Base-by-base conservation (phyloP, 2,329 filamentous ascomycete genomes). In the Cephalotrichum gorgonifer region DNA sequence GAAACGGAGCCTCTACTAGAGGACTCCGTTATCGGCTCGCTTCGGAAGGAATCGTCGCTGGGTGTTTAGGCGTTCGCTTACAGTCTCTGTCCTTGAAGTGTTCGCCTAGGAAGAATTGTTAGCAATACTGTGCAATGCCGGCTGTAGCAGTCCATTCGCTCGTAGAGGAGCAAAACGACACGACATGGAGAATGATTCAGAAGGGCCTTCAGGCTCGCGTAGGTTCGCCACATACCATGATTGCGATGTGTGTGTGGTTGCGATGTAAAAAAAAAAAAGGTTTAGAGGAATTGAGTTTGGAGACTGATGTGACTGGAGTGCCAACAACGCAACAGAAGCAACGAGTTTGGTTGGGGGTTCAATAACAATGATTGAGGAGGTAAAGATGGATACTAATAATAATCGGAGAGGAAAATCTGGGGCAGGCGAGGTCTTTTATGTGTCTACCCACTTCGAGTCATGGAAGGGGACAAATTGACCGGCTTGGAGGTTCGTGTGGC, bases 151-250 rank as follows among this genome's bases (percentile, higher is more conserved):
- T 22, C 7, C 15, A 26, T 43, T 43, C 5, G 35, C 35, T 26
- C 33, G 35, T 9, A 20, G 5, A 14, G 12, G 23, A 12, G 22
- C n/a, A 35, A 35, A 35, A n/a, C n/a, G n/a, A n/a, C n/a, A n/a
- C n/a, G n/a, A n/a, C n/a, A n/a, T n/a, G n/a, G n/a, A n/a, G n/a
- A n/a, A n/a, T n/a, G n/a, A n/a, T n/a, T n/a, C n/a, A n/a, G n/a
- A n/a, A n/a, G n/a, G n/a, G n/a, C n/a, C n/a, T n/a, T n/a, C n/a
- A n/a, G n/a, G n/a, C n/a, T n/a, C n/a, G 15, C 22, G 44, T n/a
- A n/a, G n/a, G n/a, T n/a, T n/a, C n/a, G n/a, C n/a, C 20, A 50
- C 48, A 23, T 33, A 50, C 48, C 48, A 50, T 50, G 43, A 17
- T 44, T 50, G 48, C 48, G 48, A 31, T 50, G 42, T 44, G 41